Evolutionary conservation across 2,329 filamentous ascomycete genomes (phyloP).

Genomic region (Aureobasidium lini): DNA sequence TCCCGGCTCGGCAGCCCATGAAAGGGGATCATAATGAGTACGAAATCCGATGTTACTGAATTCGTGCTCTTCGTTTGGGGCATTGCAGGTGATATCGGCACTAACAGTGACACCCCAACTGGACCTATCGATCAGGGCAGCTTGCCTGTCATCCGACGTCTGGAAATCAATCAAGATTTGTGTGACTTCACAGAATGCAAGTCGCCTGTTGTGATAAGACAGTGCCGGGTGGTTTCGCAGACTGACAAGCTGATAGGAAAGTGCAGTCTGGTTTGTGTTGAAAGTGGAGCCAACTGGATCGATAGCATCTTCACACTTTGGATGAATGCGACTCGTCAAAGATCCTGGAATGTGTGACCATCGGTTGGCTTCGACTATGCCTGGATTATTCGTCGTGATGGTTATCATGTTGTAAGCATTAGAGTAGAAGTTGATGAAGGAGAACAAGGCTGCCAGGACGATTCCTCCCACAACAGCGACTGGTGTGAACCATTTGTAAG

Average conservation of each 20-base stretch:
- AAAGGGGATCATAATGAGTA: background rate
- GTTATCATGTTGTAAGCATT: background rate
- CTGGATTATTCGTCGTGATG: background rate
- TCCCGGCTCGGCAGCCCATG: background rate
- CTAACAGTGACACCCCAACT: background rate
- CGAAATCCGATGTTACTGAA: background rate
- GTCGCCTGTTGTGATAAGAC: background rate
- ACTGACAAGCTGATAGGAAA: background rate
- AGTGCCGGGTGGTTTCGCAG: background rate
- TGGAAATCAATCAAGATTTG: background rate
- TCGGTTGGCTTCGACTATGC: background rate
- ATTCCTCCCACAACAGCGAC: background rate
- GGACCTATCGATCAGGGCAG: background rate
- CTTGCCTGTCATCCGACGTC: background rate
- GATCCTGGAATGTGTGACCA: background rate
- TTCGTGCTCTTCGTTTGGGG: background rate
- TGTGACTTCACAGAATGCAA: background rate
- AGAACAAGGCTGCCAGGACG: background rate
- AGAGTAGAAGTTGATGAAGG: background rate
- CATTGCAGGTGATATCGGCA: background rate
- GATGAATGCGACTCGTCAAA: background rate
- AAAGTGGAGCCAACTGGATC: background rate
- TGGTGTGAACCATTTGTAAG: background rate
- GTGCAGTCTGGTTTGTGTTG: background rate
- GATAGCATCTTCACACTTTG: background rate